phyloP scores from a whole-genome alignment of 306 rosid species.

The Cucumis hystrix region DNA sequence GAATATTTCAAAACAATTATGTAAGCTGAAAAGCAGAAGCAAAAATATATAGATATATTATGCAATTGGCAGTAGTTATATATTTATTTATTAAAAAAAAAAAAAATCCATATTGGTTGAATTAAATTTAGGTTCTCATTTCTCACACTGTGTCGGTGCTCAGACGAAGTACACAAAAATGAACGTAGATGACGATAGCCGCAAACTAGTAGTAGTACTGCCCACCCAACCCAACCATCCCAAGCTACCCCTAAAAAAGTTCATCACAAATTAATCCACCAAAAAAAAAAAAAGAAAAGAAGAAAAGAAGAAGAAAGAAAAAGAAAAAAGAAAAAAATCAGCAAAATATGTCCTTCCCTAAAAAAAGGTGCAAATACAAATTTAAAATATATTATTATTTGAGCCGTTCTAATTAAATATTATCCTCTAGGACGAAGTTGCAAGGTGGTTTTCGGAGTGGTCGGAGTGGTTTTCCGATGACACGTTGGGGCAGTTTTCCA shows the following conservation, averaged over 20 bases:
- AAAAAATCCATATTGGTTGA: not conserved
- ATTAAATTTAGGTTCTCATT: not conserved
- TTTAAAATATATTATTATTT: not conserved
- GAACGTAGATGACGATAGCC: not conserved
- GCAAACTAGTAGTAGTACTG: not conserved
- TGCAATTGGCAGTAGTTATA: not conserved
- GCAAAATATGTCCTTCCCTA: not conserved
- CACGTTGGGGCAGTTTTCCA: conserved; percentile 8
- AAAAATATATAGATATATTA: not conserved
- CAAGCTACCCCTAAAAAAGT: not conserved
- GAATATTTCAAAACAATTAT: no score
- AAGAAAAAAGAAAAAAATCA: not conserved
- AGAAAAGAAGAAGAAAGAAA: no score
- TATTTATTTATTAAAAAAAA: not conserved
- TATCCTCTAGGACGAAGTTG: not conserved
- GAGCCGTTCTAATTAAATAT: not conserved
- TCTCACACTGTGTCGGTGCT: not conserved
- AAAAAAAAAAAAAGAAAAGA: no score
- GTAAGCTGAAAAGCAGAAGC: not conserved
- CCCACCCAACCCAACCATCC: not conserved
- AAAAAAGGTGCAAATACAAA: not conserved
- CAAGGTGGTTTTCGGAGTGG: not conserved
- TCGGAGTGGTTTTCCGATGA: conserved; percentile 2
- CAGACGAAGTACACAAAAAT: not conserved
- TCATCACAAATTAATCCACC: no score